phyloP scores from a whole-genome alignment of 176 grass and related monocot species.

The Aegilops umbellulata region DNA sequence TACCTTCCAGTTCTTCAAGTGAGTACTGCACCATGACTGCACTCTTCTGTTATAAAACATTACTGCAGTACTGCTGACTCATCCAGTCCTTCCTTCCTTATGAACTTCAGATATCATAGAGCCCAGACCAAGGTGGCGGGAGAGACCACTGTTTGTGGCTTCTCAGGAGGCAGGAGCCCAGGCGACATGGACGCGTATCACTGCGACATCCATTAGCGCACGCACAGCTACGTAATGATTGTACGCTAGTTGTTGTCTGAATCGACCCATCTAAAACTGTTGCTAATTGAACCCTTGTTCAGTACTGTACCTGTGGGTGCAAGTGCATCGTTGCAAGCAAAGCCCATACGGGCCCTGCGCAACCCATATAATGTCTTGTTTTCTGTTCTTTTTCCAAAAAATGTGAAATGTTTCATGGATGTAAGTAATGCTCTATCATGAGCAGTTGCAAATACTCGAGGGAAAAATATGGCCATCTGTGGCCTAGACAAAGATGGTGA shows the following conservation, averaged over 20 bases:
- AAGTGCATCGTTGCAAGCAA: background rate
- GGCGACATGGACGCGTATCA: background rate
- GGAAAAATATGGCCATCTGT: no score
- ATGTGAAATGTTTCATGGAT: no score
- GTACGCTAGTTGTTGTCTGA: background rate
- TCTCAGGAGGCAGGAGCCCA: background rate
- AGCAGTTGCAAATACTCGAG: no score
- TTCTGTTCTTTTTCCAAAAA: no score
- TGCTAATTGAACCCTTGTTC: background rate
- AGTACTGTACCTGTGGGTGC: background rate
- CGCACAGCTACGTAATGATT: background rate
- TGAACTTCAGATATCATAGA: constrained; percentile 25
- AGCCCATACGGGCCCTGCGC: background rate
- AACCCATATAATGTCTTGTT: no score
- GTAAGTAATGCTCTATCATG: no score
- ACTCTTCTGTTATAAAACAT: no score
- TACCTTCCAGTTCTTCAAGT: constrained; percentile 82
- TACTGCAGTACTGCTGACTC: background rate
- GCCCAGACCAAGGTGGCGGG: background rate
- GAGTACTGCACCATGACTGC: background rate
- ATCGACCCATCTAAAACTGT: background rate
- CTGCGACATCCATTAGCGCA: background rate
- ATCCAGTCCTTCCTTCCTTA: background rate
- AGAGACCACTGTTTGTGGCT: background rate
- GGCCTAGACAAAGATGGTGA: no score